Percentiles rank a stretch among this genome's conserved stretches.
Evolutionary conservation across 2,329 filamentous ascomycete genomes (phyloP).

Genomic region (Nigrospora osmanthi): DNA sequence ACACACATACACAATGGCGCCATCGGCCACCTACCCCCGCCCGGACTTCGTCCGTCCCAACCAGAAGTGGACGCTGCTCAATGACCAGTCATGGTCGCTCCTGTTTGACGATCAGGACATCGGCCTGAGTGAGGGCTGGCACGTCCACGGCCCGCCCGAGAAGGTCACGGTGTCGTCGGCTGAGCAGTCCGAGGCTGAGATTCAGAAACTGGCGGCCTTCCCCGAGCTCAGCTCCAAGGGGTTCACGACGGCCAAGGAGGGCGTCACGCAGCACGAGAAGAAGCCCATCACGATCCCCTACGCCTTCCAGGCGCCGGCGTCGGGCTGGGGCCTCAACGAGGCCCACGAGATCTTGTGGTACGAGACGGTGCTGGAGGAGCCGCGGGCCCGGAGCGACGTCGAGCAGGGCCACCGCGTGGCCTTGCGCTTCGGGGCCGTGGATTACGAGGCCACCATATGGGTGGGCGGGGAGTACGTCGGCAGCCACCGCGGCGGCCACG

Average conservation of each 20-base stretch:
- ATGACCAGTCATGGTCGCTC: conserved; percentile 53
- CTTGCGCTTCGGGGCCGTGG: conserved; percentile 52
- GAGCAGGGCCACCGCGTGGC: conserved; percentile 33
- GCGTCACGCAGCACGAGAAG: conserved; percentile 30
- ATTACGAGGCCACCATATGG: conserved; percentile 53
- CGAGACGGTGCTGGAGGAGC: conserved; percentile 43
- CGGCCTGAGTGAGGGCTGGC: conserved; percentile 46
- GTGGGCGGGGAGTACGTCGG: conserved; percentile 44
- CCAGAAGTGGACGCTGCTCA: conserved; percentile 51
- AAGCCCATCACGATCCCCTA: conserved; percentile 54
- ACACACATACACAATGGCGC: no score
- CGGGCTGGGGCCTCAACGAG: conserved; percentile 51
- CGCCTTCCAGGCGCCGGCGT: conserved; percentile 57
- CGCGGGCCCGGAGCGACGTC: conserved; percentile 34
- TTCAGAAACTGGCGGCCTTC: conserved; percentile 39
- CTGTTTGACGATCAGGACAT: conserved; percentile 57
- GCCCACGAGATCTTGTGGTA: conserved; percentile 65
- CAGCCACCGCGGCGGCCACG: conserved; percentile 50
- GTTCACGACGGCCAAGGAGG: conserved; percentile 19
- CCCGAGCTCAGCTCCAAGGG: conserved; percentile 41
- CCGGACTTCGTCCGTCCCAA: conserved; percentile 53
- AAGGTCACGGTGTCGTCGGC: conserved; percentile 19
- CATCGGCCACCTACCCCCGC: conserved; percentile 43
- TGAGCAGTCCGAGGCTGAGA: conserved; percentile 25
- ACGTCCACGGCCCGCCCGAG: conserved; percentile 39